Conservation (phyloP, 208 protist species). For the Crithidia mellificae region DNA sequence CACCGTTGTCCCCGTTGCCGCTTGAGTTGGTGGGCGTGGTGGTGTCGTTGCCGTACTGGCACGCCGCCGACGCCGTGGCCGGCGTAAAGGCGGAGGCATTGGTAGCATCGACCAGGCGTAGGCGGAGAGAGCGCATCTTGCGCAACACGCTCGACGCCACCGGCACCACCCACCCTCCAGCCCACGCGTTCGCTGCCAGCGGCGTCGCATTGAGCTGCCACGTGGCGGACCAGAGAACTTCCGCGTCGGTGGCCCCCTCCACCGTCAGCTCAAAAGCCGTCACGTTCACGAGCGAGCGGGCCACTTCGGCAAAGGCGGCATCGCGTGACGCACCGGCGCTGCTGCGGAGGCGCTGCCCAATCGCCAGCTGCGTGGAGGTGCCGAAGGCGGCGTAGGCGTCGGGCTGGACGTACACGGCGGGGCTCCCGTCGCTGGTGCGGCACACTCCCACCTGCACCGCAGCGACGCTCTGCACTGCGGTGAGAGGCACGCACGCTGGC, state of each 20-base stretch:
- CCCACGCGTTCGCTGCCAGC: conserved; percentile 21
- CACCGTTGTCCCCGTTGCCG: neutral
- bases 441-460: conserved; percentile 25
- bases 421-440: neutral
- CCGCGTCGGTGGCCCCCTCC: conserved; percentile 1
- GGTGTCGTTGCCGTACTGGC: conserved; percentile 13
- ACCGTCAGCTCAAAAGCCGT: conserved; percentile 20
- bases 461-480: neutral
- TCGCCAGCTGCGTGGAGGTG: conserved; percentile 5
- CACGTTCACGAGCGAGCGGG: conserved; percentile 6
- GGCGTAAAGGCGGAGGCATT: conserved; percentile 16
- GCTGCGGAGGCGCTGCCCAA: conserved; percentile 20
- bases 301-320: conserved; percentile 10
- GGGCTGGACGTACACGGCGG: conserved; percentile 21
- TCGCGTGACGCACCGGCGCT: conserved; percentile 17
- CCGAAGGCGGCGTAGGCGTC: conserved; percentile 14
- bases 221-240: conserved; percentile 14
- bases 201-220: conserved; percentile 13
- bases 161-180: conserved; percentile 15
- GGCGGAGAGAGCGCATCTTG: conserved; percentile 19
- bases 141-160: conserved; percentile 9
- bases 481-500: neutral
- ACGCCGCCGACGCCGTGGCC: neutral
- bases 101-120: conserved; percentile 16
- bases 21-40: neutral